Base-by-base conservation (phyloP, 352 stramenopile species). In the Phytophthora pluvialis region DNA sequence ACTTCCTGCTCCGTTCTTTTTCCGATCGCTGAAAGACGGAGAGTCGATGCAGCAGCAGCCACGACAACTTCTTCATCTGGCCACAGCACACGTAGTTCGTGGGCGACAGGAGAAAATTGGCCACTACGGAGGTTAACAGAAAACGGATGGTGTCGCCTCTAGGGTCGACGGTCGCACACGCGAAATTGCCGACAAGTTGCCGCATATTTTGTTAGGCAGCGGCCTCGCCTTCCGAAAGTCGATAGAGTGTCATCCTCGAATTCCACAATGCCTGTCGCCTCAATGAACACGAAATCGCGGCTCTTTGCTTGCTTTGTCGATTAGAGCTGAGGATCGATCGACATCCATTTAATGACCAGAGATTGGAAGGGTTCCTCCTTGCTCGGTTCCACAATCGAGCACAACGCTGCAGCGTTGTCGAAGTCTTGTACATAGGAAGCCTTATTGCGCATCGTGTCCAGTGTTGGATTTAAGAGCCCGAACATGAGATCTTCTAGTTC, bases 21-120 rank as follows among this genome's bases (percentile, higher is more conserved):
- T 25, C 48, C 6, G 55, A 29, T 32, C 45, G 49, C 5, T 49
- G n/a, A 29, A 67, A 62, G 1, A 38, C 21, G 2, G 43, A 54
- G 5, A 39, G 52, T 18, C 60, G 52, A 12, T 60, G 45, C 15
- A 73, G 44, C 5, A 70, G 36, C n/a, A 70, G 49, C 77, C 79
- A 88, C 51, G 73, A 52, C 18, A 86, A 60, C 53, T 86, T 89
- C 44, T 81, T 80, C 72, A 82, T 82, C 40, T 81, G 72, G 0
- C 69, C 72, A 44, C 75, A 88, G 32, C 80, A 65, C 28, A 78
- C 69, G 49, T 76, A 71, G n/a, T 65, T 62, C 5, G 56, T 73
- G 1, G 63, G 42, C 1, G 75, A 69, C 8, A 83, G 49, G 7
- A 88, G 50, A 3, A 43, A 48, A 12, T 81, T 67, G 12, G 64